Evolutionary conservation across 2,329 filamentous ascomycete genomes (phyloP), one percentile per base, ranked within the genome.

Genomic region (Coniochaeta pulveracea): DNA sequence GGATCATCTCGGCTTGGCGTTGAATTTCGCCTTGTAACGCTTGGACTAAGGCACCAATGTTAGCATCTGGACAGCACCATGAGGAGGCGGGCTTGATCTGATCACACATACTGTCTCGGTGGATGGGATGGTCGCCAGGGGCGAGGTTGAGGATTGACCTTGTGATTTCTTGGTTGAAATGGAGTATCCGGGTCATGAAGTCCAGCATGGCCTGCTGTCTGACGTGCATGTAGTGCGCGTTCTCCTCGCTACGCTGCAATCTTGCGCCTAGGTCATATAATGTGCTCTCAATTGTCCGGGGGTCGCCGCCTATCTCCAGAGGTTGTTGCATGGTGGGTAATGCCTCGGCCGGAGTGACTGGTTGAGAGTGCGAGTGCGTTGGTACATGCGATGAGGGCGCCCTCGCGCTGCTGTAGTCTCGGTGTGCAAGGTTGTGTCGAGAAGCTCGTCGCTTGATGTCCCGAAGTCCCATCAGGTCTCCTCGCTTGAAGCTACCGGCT

Each of bases 371-470:
- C n/a, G n/a, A n/a, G n/a, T n/a, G n/a, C n/a, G n/a, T n/a, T n/a
- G n/a, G n/a, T n/a, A n/a, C n/a, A n/a, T n/a, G n/a, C 16, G 85
- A 84, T 11, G 71, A 66, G 33, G 73, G 70, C 25, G 80, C 66
- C 51, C 93, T 93, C 21, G 21, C 8, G 37, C 72, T 73, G 42
- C 78, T 81, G 58, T 91, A 94, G 10, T 96, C 91, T 45, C 89
- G 76, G 52, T 96, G 86, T 16, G 95, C 93, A 35, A 96, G 68
- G 16, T 89, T 81, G 60, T 96, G 91, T 40, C 91, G 73, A 22
- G 89, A 96, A 12, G 91, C 89, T 39, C 91, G 76, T 40, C 91
- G 80, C 58, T 95, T 95, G 58, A 98, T 98, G 52, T 98, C 91
- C 26, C 91, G 75, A 40, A 98, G 61, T 6, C 89, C 86, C 33